A percentile compares a stretch with the other conserved stretches of the same genome.
Conservation (phyloP, 2,329 filamentous ascomycete species). For the Pseudogymnoascus sp. region DNA sequence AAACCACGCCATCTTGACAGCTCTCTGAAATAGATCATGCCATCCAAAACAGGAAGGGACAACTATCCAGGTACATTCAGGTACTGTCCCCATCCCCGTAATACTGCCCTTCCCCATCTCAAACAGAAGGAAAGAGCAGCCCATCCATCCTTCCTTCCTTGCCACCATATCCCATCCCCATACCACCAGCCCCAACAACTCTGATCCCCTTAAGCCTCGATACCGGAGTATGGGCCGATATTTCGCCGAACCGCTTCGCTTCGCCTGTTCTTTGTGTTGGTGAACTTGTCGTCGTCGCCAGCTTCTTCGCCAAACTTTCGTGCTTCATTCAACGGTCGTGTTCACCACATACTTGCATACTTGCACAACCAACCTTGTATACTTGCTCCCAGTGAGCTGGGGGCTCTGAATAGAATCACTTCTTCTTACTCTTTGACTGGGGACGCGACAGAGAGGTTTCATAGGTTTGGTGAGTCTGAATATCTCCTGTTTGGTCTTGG, state of each 20-base stretch:
- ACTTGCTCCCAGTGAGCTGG: not conserved
- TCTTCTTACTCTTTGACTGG: not conserved
- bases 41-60: not conserved
- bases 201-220: not conserved
- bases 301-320: not conserved
- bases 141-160: not conserved
- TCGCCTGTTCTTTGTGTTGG: slow-evolving; percentile 1
- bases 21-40: not conserved
- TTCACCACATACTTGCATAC: not conserved
- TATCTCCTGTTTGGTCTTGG: not conserved
- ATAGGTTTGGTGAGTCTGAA: not conserved
- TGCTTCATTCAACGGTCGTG: not conserved
- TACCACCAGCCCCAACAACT: not conserved
- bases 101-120: not conserved
- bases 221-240: not conserved
- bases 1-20: not conserved
- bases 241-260: not conserved
- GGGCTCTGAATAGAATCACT: not conserved
- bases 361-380: not conserved
- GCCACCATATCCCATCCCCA: not conserved
- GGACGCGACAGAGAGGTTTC: not conserved
- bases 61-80: not conserved
- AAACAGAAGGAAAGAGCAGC: not conserved
- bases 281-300: not conserved
- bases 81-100: not conserved